phyloP scores from a whole-genome alignment of 768 basidiomycete species.

The Trametes punicea region DNA sequence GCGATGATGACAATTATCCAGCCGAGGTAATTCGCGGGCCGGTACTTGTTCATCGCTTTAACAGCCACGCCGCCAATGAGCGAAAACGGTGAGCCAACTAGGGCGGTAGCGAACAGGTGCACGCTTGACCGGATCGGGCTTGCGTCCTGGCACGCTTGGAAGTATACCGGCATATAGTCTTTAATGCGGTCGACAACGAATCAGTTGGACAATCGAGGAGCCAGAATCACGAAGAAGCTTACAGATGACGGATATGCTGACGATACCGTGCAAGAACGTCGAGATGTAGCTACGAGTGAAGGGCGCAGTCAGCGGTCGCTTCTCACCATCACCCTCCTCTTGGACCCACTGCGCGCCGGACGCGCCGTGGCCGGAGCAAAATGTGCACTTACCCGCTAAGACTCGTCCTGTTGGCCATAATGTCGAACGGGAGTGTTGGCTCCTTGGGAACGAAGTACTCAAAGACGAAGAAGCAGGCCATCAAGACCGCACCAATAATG shows the following conservation, averaged over 20 bases:
- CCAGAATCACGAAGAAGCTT: slow-evolving; percentile 13
- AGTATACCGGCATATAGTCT: slow-evolving; percentile 44
- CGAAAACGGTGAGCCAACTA: slow-evolving; percentile 29
- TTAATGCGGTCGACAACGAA: slow-evolving; percentile 17
- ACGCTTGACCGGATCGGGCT: slow-evolving; percentile 31
- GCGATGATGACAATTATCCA: slow-evolving; percentile 37
- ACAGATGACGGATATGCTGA: slow-evolving; percentile 25
- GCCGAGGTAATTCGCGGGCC: slow-evolving; percentile 33
- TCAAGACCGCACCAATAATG: slow-evolving; percentile 31
- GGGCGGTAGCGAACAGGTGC: slow-evolving; percentile 24
- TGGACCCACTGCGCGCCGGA: no score
- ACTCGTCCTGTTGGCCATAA: slow-evolving; percentile 11
- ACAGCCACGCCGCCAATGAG: slow-evolving; percentile 27
- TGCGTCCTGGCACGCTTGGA: slow-evolving; percentile 39
- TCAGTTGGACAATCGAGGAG: not conserved
- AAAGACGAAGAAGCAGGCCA: slow-evolving; percentile 29
- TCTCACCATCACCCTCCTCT: no score
- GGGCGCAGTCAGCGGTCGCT: not conserved
- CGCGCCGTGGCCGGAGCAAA: not conserved
- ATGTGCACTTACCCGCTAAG: slow-evolving; percentile 2
- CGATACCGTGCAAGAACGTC: slow-evolving; percentile 24
- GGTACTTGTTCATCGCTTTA: slow-evolving; percentile 28
- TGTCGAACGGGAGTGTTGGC: slow-evolving; percentile 9
- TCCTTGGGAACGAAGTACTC: slow-evolving; percentile 8
- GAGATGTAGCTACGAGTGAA: slow-evolving; percentile 24